phyloP scores from a whole-genome alignment of 805 yeast genomes.

The Henningerozyma blattae region DNA sequence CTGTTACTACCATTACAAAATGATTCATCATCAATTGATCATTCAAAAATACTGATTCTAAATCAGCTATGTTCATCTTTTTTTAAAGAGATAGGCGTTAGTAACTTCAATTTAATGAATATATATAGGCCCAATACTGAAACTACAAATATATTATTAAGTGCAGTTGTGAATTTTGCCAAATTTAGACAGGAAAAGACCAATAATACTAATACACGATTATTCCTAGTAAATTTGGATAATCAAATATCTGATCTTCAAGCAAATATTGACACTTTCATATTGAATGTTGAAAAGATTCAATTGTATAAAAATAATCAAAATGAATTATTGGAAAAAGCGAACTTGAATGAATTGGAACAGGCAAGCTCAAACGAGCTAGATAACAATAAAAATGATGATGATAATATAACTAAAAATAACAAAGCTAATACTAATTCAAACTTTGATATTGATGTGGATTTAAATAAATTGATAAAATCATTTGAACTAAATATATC shows the following conservation, averaged over 20 bases:
- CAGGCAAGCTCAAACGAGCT: no score
- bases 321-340: no score
- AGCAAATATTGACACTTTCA: conserved; percentile 24
- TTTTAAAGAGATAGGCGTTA: conserved; percentile 60
- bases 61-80: conserved; percentile 52
- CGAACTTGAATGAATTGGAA: no score
- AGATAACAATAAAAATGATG: no score
- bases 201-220: conserved; percentile 39
- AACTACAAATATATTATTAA: conserved; percentile 51
- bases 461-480: conserved; percentile 18
- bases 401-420: no score
- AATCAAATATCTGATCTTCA: conserved; percentile 26
- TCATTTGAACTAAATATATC: no score
- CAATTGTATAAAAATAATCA: background rate
- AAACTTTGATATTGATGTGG: conserved; percentile 4
- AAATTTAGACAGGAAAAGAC: conserved; percentile 65
- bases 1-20: conserved; percentile 5
- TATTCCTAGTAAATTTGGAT: conserved; percentile 31
- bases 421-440: background rate
- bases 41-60: conserved; percentile 33
- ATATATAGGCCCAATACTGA: conserved; percentile 64
- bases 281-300: conserved; percentile 9
- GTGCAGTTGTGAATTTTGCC: conserved; percentile 80
- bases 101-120: conserved; percentile 67
- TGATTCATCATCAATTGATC: conserved; percentile 1